Evolutionary conservation across 1,139 yeast species (phyloP).

Genomic region (Tardiomyces blankii): DNA sequence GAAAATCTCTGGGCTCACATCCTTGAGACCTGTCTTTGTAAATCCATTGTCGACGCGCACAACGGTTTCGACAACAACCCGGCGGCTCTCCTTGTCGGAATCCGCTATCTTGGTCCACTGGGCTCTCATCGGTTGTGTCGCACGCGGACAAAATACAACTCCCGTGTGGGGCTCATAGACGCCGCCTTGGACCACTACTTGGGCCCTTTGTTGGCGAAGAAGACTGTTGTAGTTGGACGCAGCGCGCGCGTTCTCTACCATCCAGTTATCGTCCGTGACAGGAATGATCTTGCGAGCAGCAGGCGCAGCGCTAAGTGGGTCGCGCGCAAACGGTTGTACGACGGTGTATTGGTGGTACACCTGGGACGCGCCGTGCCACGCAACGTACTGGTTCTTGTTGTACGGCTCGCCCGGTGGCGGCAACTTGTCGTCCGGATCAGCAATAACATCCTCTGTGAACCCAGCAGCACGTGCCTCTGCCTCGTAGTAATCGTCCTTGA

Average conservation of each 20-base stretch:
- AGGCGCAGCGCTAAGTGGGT: conserved; percentile 13
- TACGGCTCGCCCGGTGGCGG: conserved; percentile 33
- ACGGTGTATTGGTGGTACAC: conserved; percentile 27
- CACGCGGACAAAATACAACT: conserved; percentile 55
- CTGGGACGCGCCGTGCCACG: conserved; percentile 40
- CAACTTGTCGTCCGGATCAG: conserved; percentile 56
- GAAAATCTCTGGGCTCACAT: conserved; percentile 47
- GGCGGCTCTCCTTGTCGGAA: conserved; percentile 16
- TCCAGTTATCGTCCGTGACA: conserved; percentile 68
- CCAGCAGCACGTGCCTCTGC: conserved; percentile 65
- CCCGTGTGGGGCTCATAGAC: conserved; percentile 78
- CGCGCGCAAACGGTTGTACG: conserved; percentile 9
- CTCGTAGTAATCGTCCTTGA: conserved; percentile 85
- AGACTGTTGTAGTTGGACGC: conserved; percentile 59
- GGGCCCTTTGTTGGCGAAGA: conserved; percentile 48
- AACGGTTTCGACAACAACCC: conserved; percentile 39
- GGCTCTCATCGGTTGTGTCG: conserved; percentile 57
- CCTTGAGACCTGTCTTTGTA: conserved; percentile 51
- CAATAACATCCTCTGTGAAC: conserved; percentile 35
- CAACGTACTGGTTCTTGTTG: conserved; percentile 39
- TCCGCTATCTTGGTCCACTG: conserved; percentile 25
- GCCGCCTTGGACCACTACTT: conserved; percentile 42
- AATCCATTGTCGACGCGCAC: conserved; percentile 22
- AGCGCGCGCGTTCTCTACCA: conserved; percentile 72
- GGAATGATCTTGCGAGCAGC: conserved; percentile 11